A percentile compares a stretch with the other conserved stretches of the same genome.
Conservation (phyloP, 495 filamentous ascomycete species). For the Haplographium delicatum region DNA sequence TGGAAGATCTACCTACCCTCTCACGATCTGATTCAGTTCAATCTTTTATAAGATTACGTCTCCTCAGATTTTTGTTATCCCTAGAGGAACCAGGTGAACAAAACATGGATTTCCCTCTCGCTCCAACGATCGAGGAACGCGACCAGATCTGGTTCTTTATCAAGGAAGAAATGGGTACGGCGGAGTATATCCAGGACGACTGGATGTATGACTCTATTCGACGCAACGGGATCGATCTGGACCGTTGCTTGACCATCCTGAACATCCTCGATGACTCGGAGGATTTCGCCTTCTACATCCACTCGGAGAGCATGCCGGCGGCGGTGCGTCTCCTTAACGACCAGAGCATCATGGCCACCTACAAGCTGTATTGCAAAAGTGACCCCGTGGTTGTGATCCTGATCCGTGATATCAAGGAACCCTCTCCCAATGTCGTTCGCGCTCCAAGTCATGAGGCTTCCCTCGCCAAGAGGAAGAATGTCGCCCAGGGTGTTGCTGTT, state of each 20-base stretch:
- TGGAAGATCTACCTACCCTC: no score
- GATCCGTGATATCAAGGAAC: neutral
- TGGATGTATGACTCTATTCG: neutral
- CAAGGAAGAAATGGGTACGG: neutral
- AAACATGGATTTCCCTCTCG: no score
- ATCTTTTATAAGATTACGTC: no score
- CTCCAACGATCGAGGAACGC: no score
- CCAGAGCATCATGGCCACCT: neutral
- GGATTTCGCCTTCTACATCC: neutral
- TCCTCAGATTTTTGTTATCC: no score
- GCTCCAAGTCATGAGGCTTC: neutral
- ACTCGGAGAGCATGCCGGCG: neutral
- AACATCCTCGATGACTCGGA: neutral
- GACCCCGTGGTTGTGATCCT: neutral
- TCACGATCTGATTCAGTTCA: no score
- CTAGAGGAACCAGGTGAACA: no score
- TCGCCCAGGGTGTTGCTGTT: neutral
- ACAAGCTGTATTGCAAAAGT: neutral
- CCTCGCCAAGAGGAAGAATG: neutral
- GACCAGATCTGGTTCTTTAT: constrained; percentile 10
- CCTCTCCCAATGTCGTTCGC: neutral
- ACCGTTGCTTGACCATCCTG: neutral
- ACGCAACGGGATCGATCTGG: neutral
- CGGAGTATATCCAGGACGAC: neutral
- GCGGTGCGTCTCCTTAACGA: constrained; percentile 1